Percentiles rank a stretch among this genome's conserved stretches.
Evolutionary conservation across 805 yeast genomes (phyloP).

Genomic region (Starmerella apicola): DNA sequence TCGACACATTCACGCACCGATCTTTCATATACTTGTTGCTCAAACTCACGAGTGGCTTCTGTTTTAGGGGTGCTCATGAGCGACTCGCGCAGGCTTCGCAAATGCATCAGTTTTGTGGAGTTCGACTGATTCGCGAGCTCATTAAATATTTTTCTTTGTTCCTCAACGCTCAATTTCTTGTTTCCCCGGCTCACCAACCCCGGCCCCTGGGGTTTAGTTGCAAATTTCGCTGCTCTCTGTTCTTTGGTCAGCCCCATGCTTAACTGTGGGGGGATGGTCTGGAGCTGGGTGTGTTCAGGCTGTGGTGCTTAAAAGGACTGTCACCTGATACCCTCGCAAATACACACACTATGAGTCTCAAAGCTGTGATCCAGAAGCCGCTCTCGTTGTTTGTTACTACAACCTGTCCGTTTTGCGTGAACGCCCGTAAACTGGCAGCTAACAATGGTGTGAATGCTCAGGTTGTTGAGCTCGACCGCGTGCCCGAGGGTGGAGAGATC

Average conservation of each 20-base stretch:
- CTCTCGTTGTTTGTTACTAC: conserved; percentile 19
- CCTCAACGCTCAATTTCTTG: conserved; percentile 2
- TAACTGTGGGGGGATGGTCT: not conserved
- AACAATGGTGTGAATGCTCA: conserved; percentile 14
- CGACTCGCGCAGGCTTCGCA: conserved; percentile 14
- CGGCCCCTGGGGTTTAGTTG: not conserved
- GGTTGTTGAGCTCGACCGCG: conserved; percentile 45
- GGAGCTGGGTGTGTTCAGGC: too few relatives aligned
- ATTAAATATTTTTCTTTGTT: conserved; percentile 8
- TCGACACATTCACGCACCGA: conserved; percentile 7
- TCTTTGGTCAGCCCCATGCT: conserved; percentile 4
- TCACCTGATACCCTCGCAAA: too few relatives aligned
- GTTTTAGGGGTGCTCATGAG: conserved; percentile 1
- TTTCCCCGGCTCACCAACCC: conserved; percentile 14
- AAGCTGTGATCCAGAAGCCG: conserved; percentile 12
- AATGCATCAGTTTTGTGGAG: not conserved
- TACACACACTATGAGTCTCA: conserved; percentile 6
- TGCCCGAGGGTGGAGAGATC: conserved; percentile 39
- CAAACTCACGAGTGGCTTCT: not conserved
- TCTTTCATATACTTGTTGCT: conserved; percentile 4
- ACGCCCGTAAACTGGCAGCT: conserved; percentile 18
- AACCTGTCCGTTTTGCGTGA: conserved; percentile 22
- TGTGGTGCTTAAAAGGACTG: too few relatives aligned
- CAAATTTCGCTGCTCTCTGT: conserved; percentile 13
- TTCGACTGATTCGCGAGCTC: not conserved